A percentile compares a stretch with the other conserved stretches of the same genome.
phyloP scores from a whole-genome alignment of 805 yeast genomes.

The Ogataea minuta region DNA sequence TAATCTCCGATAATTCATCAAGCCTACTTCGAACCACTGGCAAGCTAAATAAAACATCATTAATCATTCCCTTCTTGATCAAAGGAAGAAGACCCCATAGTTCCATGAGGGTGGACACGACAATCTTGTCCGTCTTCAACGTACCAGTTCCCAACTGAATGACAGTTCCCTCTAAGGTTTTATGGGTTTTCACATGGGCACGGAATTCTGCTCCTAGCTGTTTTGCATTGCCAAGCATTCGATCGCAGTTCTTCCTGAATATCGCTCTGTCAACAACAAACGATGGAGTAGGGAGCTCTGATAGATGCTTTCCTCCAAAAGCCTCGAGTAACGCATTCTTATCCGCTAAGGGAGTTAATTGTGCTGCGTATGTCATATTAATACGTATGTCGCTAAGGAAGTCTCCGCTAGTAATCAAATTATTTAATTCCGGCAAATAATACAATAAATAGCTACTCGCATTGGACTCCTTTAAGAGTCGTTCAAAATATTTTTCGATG shows the following conservation, averaged over 20 bases:
- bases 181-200: constrained; percentile 77
- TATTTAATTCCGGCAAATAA: no score
- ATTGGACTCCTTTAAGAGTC: background rate
- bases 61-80: constrained; percentile 33
- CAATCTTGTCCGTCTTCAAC: constrained; percentile 45
- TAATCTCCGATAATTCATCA: constrained; percentile 45
- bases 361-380: constrained; percentile 18
- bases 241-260: constrained; percentile 44
- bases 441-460: background rate
- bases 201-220: constrained; percentile 47
- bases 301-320: constrained; percentile 43
- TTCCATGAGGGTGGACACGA: constrained; percentile 69
- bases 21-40: constrained; percentile 53
- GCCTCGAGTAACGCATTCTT: constrained; percentile 23
- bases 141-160: constrained; percentile 51
- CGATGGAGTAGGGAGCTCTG: constrained; percentile 55
- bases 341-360: constrained; percentile 24
- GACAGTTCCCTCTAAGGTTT: constrained; percentile 57
- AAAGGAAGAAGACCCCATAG: constrained; percentile 48
- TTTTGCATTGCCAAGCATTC: constrained; percentile 47
- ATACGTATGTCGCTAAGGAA: no score
- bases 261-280: constrained; percentile 44
- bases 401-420: no score
- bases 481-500: background rate
- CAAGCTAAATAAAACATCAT: constrained; percentile 56